Base-by-base conservation (phyloP, 768 basidiomycete species). In the Harrya chromipes region DNA sequence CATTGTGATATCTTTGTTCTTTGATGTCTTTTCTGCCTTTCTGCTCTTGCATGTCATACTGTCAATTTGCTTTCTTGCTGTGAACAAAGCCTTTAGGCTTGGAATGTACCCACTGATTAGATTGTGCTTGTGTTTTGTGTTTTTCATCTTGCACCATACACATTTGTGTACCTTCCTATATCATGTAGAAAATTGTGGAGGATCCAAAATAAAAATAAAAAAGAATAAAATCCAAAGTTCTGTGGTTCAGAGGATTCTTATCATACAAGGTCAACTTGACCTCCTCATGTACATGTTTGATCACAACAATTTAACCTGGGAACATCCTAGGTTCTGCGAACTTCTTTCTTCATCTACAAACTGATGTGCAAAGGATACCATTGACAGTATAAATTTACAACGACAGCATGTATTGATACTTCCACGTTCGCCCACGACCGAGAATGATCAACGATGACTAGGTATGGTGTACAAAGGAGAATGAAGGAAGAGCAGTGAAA, bases 311-410 rank as follows among this genome's bases (percentile, higher is more conserved):
- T 23, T 6, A 23, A 23, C 23, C 23, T n/a, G 6, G 23, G 23
- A 26, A 26, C 26, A 26, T 26, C 8, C 26, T 26, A 26, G n/a
- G n/a, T n/a, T 26, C 26, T 6, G 26, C 6, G 44, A 21, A 5
- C 41, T 43, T 42, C n/a, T n/a, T n/a, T 61, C 29, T 53, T 54
- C 57, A 59, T 55, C n/a, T 54, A 59, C 60, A 62, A 21, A 29
- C 4, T 65, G 45, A 39, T 40, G 40, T 62, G 62, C 60, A 63
- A 47, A 42, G 40, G 27, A 46, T 56, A 59, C 60, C 59, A 50
- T 36, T 24, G 43, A 43, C 51, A 44, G 57, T 65, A 63, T 56
- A 63, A 41, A 17, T 56, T 33, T 33, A 33, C 33, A 33, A 52
- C 52, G 16, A 14, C 40, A 44, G 43, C n/a, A n/a, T 31, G n/a